phyloP scores from a whole-genome alignment of 1,284 basidiomycete genomes.

The Pseudozyma thailandica region DNA sequence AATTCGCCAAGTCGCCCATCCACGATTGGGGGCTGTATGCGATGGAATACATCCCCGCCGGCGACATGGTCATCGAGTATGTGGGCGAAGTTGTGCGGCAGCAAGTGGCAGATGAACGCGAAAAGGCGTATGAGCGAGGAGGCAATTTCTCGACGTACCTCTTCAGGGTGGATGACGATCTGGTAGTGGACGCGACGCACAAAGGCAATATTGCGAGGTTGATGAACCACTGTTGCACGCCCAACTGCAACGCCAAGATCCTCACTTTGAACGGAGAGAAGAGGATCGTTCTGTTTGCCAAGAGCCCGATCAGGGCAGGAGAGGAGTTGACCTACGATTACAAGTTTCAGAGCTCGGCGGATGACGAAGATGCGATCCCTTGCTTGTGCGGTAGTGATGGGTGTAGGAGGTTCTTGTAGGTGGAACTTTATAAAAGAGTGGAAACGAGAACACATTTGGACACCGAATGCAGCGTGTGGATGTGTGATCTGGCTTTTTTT shows the following conservation, averaged over 20 bases:
- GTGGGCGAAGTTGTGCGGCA: conserved; percentile 96
- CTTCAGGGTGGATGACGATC: conserved; percentile 70
- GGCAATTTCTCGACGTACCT: conserved; percentile 67
- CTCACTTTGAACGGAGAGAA: conserved; percentile 98
- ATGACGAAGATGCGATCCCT: conserved; percentile 68
- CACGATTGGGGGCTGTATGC: conserved; percentile 90
- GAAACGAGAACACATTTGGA: neutral
- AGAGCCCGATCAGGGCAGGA: conserved; percentile 86
- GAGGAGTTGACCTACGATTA: conserved; percentile 68
- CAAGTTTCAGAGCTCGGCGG: conserved; percentile 66
- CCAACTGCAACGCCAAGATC: conserved; percentile 97
- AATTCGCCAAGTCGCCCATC: conserved; percentile 94
- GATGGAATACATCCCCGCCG: conserved; percentile 79
- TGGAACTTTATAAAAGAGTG: neutral
- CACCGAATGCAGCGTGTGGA: no score
- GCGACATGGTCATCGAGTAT: conserved; percentile 99
- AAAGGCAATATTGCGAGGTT: conserved; percentile 85
- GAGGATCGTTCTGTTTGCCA: conserved; percentile 98
- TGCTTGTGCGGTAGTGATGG: conserved; percentile 70
- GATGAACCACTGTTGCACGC: conserved; percentile 86
- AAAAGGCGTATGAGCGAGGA: conserved; percentile 85
- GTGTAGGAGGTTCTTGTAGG: conserved; percentile 64
- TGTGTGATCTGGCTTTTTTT: neutral
- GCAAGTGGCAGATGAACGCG: conserved; percentile 94
- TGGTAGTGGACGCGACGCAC: conserved; percentile 92